Base-by-base conservation (phyloP, 176 grass and related monocot genomes). In the Melocanna baccifera region DNA sequence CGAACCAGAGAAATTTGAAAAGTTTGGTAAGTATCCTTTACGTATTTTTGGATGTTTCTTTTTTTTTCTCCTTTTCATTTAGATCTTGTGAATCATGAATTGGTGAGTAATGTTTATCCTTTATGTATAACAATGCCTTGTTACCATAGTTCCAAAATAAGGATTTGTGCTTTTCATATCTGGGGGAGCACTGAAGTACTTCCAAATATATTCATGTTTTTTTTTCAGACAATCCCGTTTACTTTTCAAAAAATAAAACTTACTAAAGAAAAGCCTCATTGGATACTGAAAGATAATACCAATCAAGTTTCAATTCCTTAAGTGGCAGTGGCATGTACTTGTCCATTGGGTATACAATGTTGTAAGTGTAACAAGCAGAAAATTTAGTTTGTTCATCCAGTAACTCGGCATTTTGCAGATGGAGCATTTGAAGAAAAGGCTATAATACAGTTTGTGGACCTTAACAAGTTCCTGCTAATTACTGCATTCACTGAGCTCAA, bases 391-490 rank as follows among this genome's bases (percentile, higher is more conserved):
- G 59, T 59, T 30, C 10, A 65, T 61, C 18, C 11, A 41, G 9
- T 28, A 79, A 18, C 64, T 85, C 14, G 22, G 7, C 69, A 78
- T 75, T 77, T 87, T 90, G 73, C 78, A 99, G 96, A 91, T 77
- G 96, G 91, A 36, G 63, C 87, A 3, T 99, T 94, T 87, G 90
- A 96, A 86, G 89, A 92, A 81, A 89, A 74, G 73, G 78, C 62
- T 55, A 99, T 99, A 73, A 70, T 96, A 39, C 71, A 89, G 66
- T 99, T 99, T 88, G 87, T 96, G 56, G 86, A 92, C 53, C 80
- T 94, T 58, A 92, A 99, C 76, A 99, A 96, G 47, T 99, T 96
- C 62, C 83, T 91, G 36, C 78, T 99, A 78, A 87, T 99, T 89
- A 96, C 89, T 57, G 78, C 81, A 71, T 96, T 99, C 64, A 99